Evolutionary conservation across 2,329 filamentous ascomycete genomes (phyloP).

Genomic region (Onygena corvina): DNA sequence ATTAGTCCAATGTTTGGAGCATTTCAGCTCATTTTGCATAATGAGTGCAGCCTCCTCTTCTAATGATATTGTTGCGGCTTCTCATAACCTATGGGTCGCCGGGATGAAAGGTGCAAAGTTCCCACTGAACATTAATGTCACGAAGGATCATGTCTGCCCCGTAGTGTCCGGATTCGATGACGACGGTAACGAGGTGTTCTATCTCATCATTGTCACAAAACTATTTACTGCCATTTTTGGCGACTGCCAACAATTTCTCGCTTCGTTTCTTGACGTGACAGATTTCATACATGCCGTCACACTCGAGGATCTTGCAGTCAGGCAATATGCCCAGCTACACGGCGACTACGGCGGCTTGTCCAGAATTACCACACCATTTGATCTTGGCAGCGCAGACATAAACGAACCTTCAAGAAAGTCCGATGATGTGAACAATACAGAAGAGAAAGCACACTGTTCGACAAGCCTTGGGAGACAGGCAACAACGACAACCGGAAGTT

Average conservation of each 20-base stretch:
- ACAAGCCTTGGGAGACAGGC: background rate
- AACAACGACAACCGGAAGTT: no score
- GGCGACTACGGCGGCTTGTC: background rate
- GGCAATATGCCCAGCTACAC: background rate
- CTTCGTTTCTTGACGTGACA: constrained; percentile 22
- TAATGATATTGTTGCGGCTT: constrained; percentile 18
- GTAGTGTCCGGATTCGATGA: constrained; percentile 18
- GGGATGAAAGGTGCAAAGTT: constrained; percentile 18
- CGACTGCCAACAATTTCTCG: constrained; percentile 16
- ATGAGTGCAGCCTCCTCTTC: constrained; percentile 17
- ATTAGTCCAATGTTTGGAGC: constrained; percentile 14
- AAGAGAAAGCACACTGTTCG: background rate
- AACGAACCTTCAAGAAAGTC: background rate
- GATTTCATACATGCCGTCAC: constrained; percentile 21
- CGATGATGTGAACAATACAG: background rate
- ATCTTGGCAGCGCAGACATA: background rate
- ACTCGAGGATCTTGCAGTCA: constrained; percentile 15
- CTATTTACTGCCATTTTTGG: constrained; percentile 18
- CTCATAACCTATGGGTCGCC: constrained; percentile 17
- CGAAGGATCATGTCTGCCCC: constrained; percentile 17
- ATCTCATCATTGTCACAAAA: constrained; percentile 21
- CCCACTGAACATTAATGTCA: constrained; percentile 18
- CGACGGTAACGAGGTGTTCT: constrained; percentile 18
- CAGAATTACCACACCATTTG: background rate
- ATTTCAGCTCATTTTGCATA: constrained; percentile 23